phyloP scores from a whole-genome alignment of 768 basidiomycete species.

The Mycena rosella region DNA sequence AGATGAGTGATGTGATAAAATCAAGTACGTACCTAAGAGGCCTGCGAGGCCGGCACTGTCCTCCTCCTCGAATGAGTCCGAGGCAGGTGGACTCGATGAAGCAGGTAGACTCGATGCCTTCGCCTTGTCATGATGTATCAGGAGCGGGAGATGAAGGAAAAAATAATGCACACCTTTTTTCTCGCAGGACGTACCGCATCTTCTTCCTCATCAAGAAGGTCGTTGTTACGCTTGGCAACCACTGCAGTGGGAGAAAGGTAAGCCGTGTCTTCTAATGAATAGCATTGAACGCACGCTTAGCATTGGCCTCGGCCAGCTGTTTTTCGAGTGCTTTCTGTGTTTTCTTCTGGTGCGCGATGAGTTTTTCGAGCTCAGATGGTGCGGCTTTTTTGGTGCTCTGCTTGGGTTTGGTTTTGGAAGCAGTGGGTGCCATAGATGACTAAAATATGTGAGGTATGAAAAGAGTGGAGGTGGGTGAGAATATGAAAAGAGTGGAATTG shows the following conservation, averaged over 20 bases:
- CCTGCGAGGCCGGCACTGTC: not conserved
- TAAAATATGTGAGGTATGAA: not conserved
- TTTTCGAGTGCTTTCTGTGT: conserved; percentile 6
- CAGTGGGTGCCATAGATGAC: not conserved
- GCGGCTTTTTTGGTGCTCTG: not conserved
- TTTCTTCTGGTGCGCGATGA: conserved; percentile 6
- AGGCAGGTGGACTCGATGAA: not conserved
- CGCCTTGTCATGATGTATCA: not conserved
- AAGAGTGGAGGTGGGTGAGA: not conserved
- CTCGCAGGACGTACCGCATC: not conserved
- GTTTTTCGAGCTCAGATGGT: conserved; percentile 1
- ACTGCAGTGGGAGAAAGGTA: not conserved
- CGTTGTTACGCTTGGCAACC: conserved; percentile 2
- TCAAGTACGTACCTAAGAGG: not conserved
- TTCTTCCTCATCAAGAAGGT: conserved; percentile 4
- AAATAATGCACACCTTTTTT: not conserved
- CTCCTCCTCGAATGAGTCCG: not conserved
- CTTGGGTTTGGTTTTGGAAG: not conserved
- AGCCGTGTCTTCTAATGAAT: not conserved
- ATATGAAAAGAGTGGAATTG: too few species aligned
- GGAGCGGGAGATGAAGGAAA: not conserved
- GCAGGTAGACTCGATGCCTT: not conserved
- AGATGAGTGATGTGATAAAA: not conserved
- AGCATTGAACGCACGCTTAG: not conserved
- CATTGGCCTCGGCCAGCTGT: not conserved